phyloP scores from a whole-genome alignment of 768 basidiomycete genomes.

The Boletus speciosus region DNA sequence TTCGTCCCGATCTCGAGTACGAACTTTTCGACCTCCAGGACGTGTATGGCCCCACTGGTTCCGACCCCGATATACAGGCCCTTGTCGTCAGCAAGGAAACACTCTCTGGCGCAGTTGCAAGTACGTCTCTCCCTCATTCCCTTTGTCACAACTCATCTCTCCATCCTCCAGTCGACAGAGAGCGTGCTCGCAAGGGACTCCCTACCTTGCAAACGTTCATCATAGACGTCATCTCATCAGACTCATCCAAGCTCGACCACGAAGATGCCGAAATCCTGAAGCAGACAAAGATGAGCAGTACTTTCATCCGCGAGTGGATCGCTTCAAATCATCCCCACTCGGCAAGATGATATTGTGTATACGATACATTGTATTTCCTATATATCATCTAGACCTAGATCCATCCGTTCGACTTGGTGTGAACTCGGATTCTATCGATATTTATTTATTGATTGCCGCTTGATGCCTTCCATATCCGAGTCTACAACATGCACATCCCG shows the following conservation, averaged over 20 bases:
- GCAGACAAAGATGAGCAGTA: constrained; percentile 90
- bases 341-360: constrained; percentile 6
- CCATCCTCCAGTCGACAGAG: constrained; percentile 52
- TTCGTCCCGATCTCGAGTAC: constrained; percentile 61
- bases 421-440: not conserved
- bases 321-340: constrained; percentile 24
- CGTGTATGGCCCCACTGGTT: constrained; percentile 88
- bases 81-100: constrained; percentile 93
- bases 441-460: not conserved
- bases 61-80: constrained; percentile 85
- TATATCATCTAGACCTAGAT: not conserved
- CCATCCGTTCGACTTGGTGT: not conserved
- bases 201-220: constrained; percentile 64
- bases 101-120: constrained; percentile 63
- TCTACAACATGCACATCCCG: constrained; percentile 3
- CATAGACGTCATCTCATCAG: constrained; percentile 86
- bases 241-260: constrained; percentile 53
- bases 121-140: constrained; percentile 38
- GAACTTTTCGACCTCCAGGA: constrained; percentile 76
- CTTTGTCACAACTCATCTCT: not conserved
- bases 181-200: constrained; percentile 53
- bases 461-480: not conserved
- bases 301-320: constrained; percentile 89
- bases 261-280: constrained; percentile 68
- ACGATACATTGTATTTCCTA: constrained; percentile 2